Conservation (phyloP, 2,329 filamentous ascomycete genomes). For the Leptodontidium sp. region DNA sequence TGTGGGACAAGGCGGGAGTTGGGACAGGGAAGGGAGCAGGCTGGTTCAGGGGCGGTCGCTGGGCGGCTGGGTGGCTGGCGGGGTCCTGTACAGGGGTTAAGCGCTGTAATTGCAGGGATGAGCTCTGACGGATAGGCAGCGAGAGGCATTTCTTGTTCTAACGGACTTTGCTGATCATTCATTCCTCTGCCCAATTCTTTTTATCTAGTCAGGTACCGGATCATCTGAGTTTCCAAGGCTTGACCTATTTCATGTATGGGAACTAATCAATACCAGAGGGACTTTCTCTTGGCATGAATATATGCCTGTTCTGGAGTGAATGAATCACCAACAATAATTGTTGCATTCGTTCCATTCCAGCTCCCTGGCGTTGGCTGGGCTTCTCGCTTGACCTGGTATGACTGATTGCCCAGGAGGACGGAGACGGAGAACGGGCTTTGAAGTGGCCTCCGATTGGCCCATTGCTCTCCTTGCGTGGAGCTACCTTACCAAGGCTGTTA, state of each 20-base stretch:
- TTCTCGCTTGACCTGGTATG: neutral
- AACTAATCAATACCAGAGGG: too few relatives aligned
- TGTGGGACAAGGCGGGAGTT: neutral
- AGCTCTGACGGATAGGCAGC: neutral
- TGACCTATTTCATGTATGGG: too few relatives aligned
- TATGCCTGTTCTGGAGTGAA: too few relatives aligned
- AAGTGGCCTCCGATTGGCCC: neutral
- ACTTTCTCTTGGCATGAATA: too few relatives aligned
- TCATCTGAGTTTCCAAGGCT: too few relatives aligned
- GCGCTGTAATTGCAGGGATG: neutral
- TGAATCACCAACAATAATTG: too few relatives aligned
- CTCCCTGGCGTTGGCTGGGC: too few relatives aligned
- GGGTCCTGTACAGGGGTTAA: neutral
- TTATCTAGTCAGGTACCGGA: conserved; percentile 1
- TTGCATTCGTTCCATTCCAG: too few relatives aligned
- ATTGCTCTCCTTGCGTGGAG: neutral
- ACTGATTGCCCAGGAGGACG: neutral
- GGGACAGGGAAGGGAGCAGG: neutral
- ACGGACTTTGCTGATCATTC: neutral
- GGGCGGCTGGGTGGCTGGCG: neutral
- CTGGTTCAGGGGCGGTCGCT: neutral
- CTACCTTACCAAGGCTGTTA: neutral
- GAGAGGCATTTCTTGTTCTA: conserved; percentile 1
- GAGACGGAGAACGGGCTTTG: neutral
- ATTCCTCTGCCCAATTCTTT: neutral